Evolutionary conservation across 495 filamentous ascomycete species (phyloP).

Genomic region (Penicillium tannophilum): DNA sequence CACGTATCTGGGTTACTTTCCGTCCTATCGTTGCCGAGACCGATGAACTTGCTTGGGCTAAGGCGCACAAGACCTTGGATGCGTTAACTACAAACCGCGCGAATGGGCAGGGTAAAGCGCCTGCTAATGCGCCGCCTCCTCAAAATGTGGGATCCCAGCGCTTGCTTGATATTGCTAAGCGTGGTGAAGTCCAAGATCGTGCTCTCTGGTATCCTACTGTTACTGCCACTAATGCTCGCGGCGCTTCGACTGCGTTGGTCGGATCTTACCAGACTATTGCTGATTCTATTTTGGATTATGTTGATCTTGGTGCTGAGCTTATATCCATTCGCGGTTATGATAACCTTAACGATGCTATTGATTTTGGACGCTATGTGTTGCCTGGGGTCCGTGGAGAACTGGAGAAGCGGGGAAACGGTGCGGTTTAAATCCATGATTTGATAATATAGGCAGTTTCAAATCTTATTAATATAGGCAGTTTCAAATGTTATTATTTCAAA

Average conservation of each 20-base stretch:
- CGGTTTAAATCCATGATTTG: neutral
- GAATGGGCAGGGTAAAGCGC: constrained; percentile 31
- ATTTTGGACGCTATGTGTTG: constrained; percentile 53
- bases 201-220: constrained; percentile 60
- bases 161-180: constrained; percentile 51
- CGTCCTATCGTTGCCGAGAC: constrained; percentile 57
- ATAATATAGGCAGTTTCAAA: neutral
- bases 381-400: constrained; percentile 47
- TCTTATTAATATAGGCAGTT: neutral
- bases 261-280: constrained; percentile 50
- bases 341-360: constrained; percentile 56
- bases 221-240: constrained; percentile 54
- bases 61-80: constrained; percentile 52
- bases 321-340: constrained; percentile 59
- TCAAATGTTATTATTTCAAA: too few relatives aligned
- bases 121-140: constrained; percentile 36
- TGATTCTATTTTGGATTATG: constrained; percentile 55
- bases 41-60: constrained; percentile 56
- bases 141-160: constrained; percentile 58
- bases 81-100: constrained; percentile 35
- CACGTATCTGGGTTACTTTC: constrained; percentile 59
- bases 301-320: constrained; percentile 52
- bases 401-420: constrained; percentile 24
- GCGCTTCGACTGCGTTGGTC: constrained; percentile 57
- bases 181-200: constrained; percentile 57